phyloP scores from a whole-genome alignment of 768 basidiomycete species.

The Candolleomyces efflorescens region DNA sequence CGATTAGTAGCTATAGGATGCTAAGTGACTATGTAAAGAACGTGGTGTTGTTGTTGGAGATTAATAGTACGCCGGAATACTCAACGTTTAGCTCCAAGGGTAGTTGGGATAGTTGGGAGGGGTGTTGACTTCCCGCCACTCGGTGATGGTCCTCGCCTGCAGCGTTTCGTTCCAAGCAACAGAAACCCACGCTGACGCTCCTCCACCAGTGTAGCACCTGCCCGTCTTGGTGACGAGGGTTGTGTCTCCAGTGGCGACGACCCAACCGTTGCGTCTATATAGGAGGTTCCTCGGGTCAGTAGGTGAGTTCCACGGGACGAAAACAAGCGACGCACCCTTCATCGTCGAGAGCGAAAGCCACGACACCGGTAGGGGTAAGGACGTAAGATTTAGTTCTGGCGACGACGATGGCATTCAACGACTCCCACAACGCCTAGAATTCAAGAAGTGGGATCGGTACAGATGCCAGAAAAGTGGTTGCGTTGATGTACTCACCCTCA shows the following conservation, averaged over 20 bases:
- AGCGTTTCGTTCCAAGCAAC: not conserved
- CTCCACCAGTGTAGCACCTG: not conserved
- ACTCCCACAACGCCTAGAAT: not conserved
- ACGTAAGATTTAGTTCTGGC: too few relatives aligned
- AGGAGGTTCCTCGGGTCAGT: not conserved
- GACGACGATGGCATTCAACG: too few relatives aligned
- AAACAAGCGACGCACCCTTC: not conserved
- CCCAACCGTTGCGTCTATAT: not conserved
- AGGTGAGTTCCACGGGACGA: not conserved
- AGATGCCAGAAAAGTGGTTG: not conserved
- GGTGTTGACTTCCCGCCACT: conserved; percentile 4
- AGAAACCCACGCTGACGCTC: not conserved
- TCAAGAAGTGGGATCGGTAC: not conserved
- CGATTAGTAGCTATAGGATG: too few relatives aligned
- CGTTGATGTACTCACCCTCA: not conserved
- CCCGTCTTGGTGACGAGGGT: not conserved
- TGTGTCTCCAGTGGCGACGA: not conserved
- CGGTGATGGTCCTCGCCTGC: not conserved
- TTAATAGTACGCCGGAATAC: too few relatives aligned
- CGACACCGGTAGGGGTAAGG: too few relatives aligned
- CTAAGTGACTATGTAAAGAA: too few relatives aligned
- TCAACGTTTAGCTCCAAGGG: not conserved
- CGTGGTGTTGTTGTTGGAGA: too few relatives aligned
- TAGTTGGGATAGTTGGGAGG: conserved; percentile 6
- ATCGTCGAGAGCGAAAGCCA: not conserved